phyloP scores from a whole-genome alignment of 2,329 filamentous ascomycete genomes.

The Hypoxylon sp. region DNA sequence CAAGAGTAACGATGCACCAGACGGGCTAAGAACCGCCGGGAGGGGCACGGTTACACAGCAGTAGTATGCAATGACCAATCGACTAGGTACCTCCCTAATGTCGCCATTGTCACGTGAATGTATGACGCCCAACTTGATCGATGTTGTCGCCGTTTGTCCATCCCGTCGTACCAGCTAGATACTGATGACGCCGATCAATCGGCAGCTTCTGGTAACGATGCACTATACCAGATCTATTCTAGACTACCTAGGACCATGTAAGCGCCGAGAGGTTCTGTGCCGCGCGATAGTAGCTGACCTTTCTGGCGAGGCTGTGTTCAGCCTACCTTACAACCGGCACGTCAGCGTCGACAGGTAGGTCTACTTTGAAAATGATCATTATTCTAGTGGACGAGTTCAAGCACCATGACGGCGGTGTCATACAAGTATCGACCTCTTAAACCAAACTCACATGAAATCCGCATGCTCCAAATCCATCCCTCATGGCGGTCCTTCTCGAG shows the following conservation, averaged over 20 bases:
- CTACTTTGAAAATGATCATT: not conserved
- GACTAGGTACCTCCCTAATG: too few relatives aligned
- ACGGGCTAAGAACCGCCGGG: not conserved
- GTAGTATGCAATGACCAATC: too few relatives aligned
- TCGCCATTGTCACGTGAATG: slow-evolving; percentile 34
- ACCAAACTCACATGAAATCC: slow-evolving; percentile 4
- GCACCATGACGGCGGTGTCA: not conserved
- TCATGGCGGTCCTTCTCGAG: not conserved
- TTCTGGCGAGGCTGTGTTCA: not conserved
- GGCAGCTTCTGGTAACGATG: not conserved
- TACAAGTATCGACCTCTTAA: slow-evolving; percentile 7
- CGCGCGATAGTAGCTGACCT: not conserved
- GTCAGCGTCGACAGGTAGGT: not conserved
- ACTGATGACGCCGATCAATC: not conserved
- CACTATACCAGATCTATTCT: not conserved
- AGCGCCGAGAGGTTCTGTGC: not conserved
- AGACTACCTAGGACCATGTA: not conserved
- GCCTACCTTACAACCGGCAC: not conserved
- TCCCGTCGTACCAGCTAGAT: too few relatives aligned
- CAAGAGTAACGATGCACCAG: not conserved
- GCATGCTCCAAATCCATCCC: slow-evolving; percentile 9
- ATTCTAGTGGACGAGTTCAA: not conserved
- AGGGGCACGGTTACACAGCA: slow-evolving; percentile 24
- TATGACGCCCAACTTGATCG: not conserved
- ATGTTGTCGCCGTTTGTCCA: not conserved